These are phyloP conservation scores for Penicillium sp. DNA, from an alignment of 2,329 filamentous ascomycete species.

Conservation along the genomic window DNA sequence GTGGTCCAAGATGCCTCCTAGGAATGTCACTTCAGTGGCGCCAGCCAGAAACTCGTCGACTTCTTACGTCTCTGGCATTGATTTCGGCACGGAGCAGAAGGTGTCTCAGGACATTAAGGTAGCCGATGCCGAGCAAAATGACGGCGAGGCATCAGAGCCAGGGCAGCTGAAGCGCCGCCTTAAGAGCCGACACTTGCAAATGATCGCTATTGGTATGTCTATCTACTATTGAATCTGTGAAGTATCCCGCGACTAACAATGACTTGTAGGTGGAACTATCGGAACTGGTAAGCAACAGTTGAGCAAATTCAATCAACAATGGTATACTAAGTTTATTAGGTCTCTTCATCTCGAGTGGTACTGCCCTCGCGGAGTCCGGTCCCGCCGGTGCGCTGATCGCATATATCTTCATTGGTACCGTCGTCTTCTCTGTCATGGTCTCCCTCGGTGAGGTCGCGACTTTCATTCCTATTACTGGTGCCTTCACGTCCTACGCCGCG, in stretches of 20 bases:
- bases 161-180: constrained; percentile 24
- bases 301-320: background rate
- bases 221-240: background rate
- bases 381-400: constrained; percentile 67
- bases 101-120: constrained; percentile 15
- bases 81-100: constrained; percentile 10
- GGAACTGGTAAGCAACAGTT: constrained; percentile 19
- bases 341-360: constrained; percentile 67
- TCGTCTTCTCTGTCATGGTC: constrained; percentile 74
- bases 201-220: constrained; percentile 25
- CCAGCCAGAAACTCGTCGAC: background rate
- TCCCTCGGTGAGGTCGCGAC: constrained; percentile 68
- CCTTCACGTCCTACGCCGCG: constrained; percentile 72
- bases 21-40: constrained; percentile 7
- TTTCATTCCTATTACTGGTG: constrained; percentile 72
- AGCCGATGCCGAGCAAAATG: constrained; percentile 19
- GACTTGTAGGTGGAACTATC: constrained; percentile 21
- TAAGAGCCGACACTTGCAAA: constrained; percentile 25
- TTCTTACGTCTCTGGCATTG: constrained; percentile 5
- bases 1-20: constrained; percentile 12
- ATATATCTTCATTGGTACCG: constrained; percentile 67
- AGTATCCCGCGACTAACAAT: constrained; percentile 6
- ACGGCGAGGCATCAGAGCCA: constrained; percentile 8
- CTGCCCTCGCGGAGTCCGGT: constrained; percentile 61
- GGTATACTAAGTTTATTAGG: constrained; percentile 40